Evolutionary conservation across 208 protist genomes (phyloP), one percentile per base, ranked within the genome.

Genomic region (Trypanosoma theileri): DNA sequence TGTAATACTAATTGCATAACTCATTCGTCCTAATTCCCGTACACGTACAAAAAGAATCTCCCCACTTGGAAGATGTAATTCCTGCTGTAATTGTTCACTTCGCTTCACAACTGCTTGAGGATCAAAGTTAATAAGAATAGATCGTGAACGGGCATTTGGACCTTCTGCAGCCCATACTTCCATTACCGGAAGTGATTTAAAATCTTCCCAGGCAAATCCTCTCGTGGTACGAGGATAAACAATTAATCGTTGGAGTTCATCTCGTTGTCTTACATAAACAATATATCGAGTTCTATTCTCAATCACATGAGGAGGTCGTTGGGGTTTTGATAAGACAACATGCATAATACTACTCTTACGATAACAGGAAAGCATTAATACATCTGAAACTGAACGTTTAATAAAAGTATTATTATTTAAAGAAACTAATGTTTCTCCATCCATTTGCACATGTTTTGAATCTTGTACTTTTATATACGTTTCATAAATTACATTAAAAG

Each of bases 1-100:
- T 0, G 84, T 87, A 58, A 93, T 75, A 75, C 88, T 91, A 58
- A 93, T 74, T 9, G 84, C 88, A 77, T 88, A 93, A 69, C 84
- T 90, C 26, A 65, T 65, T 16, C 77, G 71, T 48, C 87, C 73
- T 0, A 88, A 62, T n/a, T 77, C 82, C 17, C 88, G 84, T 9
- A 91, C 84, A 6, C 82, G 88, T 24, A 93, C 79, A 63, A 86
- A 93, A 3, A 93, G 74, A 64, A 85, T n/a, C 50, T n/a, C 51
- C 71, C 74, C 21, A 69, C 51, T 58, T 74, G 82, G 48, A 77
- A 78, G 17, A 62, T 52, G 21, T 48, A 66, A 16, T 62, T 75
- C 64, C 53, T 78, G 73, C 17, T 79, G 75, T 26, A 81, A 66
- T 55, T 85, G 68, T 28, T 67, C 62, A 1, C 56, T 51, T 14